phyloP scores from a whole-genome alignment of 1,284 basidiomycete species.

The Termitomyces sp. region DNA sequence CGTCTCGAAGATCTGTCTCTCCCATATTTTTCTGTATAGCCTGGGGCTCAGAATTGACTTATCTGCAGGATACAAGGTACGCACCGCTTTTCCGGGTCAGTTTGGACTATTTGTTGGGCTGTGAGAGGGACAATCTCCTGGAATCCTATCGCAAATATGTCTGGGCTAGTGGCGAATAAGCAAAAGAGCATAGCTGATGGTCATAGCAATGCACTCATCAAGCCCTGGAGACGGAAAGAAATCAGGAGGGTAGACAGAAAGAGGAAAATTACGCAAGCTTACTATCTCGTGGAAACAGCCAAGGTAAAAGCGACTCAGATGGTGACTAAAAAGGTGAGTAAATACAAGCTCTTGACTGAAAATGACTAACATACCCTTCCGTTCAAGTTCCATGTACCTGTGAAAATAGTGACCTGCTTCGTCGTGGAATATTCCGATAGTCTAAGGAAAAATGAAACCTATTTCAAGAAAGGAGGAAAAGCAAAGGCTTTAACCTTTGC shows the following conservation, averaged over 20 bases:
- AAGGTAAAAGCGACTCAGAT: constrained; percentile 80
- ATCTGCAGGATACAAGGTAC: constrained; percentile 3
- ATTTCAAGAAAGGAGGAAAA: constrained; percentile 2
- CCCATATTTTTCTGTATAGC: constrained; percentile 75
- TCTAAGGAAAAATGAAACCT: constrained; percentile 32
- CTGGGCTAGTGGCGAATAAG: constrained; percentile 52
- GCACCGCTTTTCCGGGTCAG: constrained; percentile 91
- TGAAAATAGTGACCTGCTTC: constrained; percentile 70
- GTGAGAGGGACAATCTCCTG: constrained; percentile 98
- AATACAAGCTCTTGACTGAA: neutral
- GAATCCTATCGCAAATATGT: constrained; percentile 89
- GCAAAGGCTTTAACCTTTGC: constrained; percentile 42
- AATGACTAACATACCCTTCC: constrained; percentile 56
- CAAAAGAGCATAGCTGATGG: neutral
- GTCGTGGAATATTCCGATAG: constrained; percentile 83
- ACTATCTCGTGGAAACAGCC: constrained; percentile 85
- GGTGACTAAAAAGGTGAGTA: constrained; percentile 39
- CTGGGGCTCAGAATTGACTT: neutral
- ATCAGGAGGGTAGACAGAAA: neutral
- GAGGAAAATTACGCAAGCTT: constrained; percentile 24
- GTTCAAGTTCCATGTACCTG: constrained; percentile 96
- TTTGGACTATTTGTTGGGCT: constrained; percentile 93
- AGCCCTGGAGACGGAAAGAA: constrained; percentile 30
- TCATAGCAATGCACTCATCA: constrained; percentile 48
- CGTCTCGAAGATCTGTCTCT: constrained; percentile 75